Evolutionary conservation across 1,284 basidiomycete genomes (phyloP).

Genomic region (Microbotryum violaceum): DNA sequence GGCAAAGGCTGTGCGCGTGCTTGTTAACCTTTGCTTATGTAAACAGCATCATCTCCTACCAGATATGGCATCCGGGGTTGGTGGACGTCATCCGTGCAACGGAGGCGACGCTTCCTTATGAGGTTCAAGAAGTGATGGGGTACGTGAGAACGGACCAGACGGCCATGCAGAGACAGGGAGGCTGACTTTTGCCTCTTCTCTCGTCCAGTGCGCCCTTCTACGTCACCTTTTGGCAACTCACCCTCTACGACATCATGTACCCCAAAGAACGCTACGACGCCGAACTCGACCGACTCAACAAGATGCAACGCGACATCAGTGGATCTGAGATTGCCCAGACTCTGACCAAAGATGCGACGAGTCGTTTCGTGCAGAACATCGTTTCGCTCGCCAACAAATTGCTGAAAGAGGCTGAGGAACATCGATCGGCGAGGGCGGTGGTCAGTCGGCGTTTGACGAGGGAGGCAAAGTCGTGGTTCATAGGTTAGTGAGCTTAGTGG

Average conservation of each 20-base stretch:
- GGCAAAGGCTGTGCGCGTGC: no score
- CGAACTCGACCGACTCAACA: constrained; percentile 41
- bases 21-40: background rate
- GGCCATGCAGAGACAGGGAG: background rate
- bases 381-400: constrained; percentile 35
- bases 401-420: constrained; percentile 35
- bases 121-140: constrained; percentile 62
- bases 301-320: constrained; percentile 29
- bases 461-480: constrained; percentile 85
- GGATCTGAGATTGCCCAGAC: no score
- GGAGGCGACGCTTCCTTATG: constrained; percentile 57
- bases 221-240: constrained; percentile 88
- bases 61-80: constrained; percentile 67
- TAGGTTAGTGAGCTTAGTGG: constrained; percentile 1
- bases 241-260: constrained; percentile 73
- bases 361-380: constrained; percentile 23
- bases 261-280: constrained; percentile 46
- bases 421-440: constrained; percentile 21
- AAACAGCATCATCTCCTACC: background rate
- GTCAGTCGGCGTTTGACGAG: constrained; percentile 12
- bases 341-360: no score
- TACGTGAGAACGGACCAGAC: constrained; percentile 40
- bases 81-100: constrained; percentile 61
- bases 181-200: constrained; percentile 7
- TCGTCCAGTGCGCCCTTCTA: constrained; percentile 70